A percentile compares a stretch with the other conserved stretches of the same genome.
Evolutionary conservation across 2,329 filamentous ascomycete genomes (phyloP).

Genomic region (Pseudogymnoascus sp.): DNA sequence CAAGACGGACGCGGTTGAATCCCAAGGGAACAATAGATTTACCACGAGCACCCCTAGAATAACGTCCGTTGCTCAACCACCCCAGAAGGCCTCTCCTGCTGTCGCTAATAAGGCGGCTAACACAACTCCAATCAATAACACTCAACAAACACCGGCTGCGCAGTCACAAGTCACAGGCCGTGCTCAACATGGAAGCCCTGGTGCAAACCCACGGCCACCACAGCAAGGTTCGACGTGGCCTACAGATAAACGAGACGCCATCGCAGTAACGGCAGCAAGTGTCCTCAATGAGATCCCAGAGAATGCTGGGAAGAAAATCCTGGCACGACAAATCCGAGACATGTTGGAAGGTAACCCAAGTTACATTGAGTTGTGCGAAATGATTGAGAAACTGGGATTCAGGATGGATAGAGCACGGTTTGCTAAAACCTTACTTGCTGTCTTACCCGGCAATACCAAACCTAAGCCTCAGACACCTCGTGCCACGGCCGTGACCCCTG

Average conservation of each 20-base stretch:
- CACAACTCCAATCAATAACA: background rate
- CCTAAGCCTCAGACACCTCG: background rate
- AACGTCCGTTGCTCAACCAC: background rate
- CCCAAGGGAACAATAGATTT: background rate
- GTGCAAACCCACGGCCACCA: background rate
- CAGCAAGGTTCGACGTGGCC: conserved; percentile 6
- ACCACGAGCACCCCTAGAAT: background rate
- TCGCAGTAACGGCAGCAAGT: conserved; percentile 7
- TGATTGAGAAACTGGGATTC: conserved; percentile 11
- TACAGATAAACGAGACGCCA: background rate
- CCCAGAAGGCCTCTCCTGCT: background rate
- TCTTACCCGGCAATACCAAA: background rate
- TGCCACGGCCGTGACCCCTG: background rate
- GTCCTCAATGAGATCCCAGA: conserved; percentile 8
- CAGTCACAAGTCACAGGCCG: background rate
- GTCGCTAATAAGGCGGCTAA: background rate
- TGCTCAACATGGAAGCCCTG: background rate
- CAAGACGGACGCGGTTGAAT: background rate
- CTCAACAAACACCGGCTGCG: background rate
- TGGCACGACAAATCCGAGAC: background rate
- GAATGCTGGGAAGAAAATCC: conserved; percentile 9
- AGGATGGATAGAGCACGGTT: conserved; percentile 10
- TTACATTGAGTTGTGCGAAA: conserved; percentile 12
- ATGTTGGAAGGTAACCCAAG: conserved; percentile 11
- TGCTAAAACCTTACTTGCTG: conserved; percentile 9